Percentiles rank a stretch among this genome's conserved stretches.
These are phyloP conservation scores for Xylaria sp. DNA, from an alignment of 2,329 filamentous ascomycete species.

Conservation along the genomic window DNA sequence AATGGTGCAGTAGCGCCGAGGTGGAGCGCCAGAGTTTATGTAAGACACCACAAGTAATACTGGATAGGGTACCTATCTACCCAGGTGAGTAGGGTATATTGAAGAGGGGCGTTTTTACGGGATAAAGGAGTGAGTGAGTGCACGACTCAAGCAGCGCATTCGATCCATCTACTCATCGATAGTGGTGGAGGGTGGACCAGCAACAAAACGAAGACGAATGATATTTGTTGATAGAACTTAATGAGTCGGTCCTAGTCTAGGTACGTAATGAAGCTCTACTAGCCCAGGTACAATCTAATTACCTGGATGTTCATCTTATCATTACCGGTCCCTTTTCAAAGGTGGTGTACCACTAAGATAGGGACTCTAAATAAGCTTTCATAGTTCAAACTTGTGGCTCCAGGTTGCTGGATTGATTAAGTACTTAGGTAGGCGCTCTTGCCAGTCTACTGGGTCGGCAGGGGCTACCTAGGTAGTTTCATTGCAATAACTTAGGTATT, in stretches of 20 bases:
- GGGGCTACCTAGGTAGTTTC: neutral
- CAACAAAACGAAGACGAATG: neutral
- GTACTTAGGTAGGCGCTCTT: neutral
- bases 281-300: neutral
- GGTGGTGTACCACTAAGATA: conserved; percentile 3
- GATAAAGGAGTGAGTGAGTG: conserved; percentile 16
- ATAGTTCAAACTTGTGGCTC: conserved; percentile 13
- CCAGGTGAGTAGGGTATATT: neutral
- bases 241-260: too few species aligned
- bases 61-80: neutral
- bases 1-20: conserved; percentile 6
- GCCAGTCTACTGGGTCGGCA: neutral
- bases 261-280: neutral
- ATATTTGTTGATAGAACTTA: too few species aligned
- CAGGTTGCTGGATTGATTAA: conserved; percentile 3
- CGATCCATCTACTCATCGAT: neutral
- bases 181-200: neutral
- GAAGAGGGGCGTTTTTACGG: conserved; percentile 21
- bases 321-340: neutral
- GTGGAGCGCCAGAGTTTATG: neutral
- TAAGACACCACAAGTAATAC: neutral
- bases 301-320: neutral
- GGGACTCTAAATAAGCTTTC: neutral
- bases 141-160: conserved; percentile 17
- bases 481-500: neutral